Evolutionary conservation across 768 basidiomycete genomes (phyloP).

Genomic region (Auriculariales sp.): DNA sequence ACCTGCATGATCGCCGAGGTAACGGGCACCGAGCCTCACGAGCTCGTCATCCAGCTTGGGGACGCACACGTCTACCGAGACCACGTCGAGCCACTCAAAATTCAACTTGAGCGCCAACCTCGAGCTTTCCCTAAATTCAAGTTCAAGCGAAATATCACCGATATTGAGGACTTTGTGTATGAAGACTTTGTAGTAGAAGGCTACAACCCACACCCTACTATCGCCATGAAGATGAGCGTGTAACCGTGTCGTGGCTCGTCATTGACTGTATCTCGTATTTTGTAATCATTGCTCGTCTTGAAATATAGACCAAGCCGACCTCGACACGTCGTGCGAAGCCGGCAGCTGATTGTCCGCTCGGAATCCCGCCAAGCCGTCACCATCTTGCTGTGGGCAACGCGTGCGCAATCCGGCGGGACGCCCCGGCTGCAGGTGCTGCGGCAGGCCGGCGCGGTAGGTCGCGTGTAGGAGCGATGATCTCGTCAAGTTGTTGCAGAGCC

Average conservation of each 20-base stretch:
- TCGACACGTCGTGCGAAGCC: no score
- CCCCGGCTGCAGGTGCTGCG: no score
- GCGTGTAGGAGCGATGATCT: no score
- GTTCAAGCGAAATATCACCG: conserved; percentile 50
- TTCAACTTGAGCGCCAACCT: conserved; percentile 68
- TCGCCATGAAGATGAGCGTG: conserved; percentile 96
- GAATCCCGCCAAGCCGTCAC: no score
- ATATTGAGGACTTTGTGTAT: conserved; percentile 68
- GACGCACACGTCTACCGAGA: conserved; percentile 95
- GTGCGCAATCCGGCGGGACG: no score
- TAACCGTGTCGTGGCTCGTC: conserved; percentile 21
- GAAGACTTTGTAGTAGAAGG: conserved; percentile 80
- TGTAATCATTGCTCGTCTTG: no score
- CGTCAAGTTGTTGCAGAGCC: no score
- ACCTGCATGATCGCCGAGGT: conserved; percentile 97
- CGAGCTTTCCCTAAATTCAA: conserved; percentile 67
- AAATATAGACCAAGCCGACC: no score
- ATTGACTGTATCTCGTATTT: no score
- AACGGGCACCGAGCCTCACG: conserved; percentile 73
- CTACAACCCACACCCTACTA: conserved; percentile 69
- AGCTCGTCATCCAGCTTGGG: conserved; percentile 89
- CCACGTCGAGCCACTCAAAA: conserved; percentile 75
- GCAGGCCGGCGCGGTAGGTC: no score
- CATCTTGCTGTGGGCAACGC: no score
- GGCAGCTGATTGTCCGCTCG: no score